Base-by-base conservation (phyloP, 163 green algal species). In the Scenedesmus sp. region DNA sequence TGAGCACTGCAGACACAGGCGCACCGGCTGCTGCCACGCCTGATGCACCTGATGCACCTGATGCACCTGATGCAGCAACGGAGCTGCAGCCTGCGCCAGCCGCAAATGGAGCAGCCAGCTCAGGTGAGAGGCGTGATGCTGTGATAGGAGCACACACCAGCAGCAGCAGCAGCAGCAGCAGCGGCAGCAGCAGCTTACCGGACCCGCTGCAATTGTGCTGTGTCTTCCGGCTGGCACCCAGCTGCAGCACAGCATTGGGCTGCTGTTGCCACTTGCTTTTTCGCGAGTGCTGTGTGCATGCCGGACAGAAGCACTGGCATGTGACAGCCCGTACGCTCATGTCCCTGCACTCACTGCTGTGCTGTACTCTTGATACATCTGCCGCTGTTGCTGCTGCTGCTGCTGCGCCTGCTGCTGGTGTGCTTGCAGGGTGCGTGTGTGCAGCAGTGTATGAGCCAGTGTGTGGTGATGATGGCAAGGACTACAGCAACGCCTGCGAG, bases 401-500 rank as follows among this genome's bases (percentile, higher is more conserved):
- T 70, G 62, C 16, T 70, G 62, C 9, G 16, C 12, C 16, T 70
- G 62, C 16, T 70, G 62, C 46, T 81, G 70, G 23, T 59, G 34
- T 34, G 6, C 4, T 20, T 88, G 64, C 83, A 54, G 54, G 52
- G 26, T 95, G 94, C 88, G 70, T 92, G 56, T 96, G 94, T 79
- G 85, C 92, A 23, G 23, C 73, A 0, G 56, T 91, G 26, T 95
- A 92, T 55, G 67, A 86, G 1, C 94, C 94, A 5, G 93, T 96
- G n/a, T 96, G 93, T 87, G 93, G 86, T 64, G 59, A 82, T 0
- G 82, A 95, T 64, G 74, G 64, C 5, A 76, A 85, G n/a, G 91
- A 82, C 4, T 95, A 96, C 90, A 64, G 46, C 52, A 94, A 93
- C 77, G 54, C 57, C 2, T 94, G 93, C 82, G 56, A 87, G 20